Evolutionary conservation across 1,284 basidiomycete genomes (phyloP).

Genomic region (Abortiporus biennis): DNA sequence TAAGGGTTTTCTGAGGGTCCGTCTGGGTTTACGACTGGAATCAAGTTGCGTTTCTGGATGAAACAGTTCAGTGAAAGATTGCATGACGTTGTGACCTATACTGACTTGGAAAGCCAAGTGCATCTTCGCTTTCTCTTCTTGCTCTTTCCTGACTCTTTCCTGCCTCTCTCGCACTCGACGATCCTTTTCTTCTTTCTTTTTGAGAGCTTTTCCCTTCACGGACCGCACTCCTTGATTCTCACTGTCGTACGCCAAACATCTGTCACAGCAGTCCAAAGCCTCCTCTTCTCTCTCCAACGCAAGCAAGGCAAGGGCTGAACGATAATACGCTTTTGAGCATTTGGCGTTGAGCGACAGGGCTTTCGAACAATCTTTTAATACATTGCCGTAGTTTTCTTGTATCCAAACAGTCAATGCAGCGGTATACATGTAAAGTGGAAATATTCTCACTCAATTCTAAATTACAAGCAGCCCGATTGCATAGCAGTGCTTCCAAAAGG

Average conservation of each 20-base stretch:
- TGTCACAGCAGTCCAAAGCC: conserved; percentile 71
- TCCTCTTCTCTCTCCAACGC: conserved; percentile 73
- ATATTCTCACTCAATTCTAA: conserved; percentile 69
- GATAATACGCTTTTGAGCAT: conserved; percentile 80
- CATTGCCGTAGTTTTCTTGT: conserved; percentile 82
- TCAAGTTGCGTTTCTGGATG: conserved; percentile 58
- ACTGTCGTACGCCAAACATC: conserved; percentile 56
- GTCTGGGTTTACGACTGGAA: conserved; percentile 53
- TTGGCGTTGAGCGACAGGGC: conserved; percentile 59
- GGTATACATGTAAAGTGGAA: conserved; percentile 3
- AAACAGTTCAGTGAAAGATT: not conserved
- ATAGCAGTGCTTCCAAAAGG: conserved; percentile 68
- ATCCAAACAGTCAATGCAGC: conserved; percentile 7
- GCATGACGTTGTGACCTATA: conserved; percentile 12
- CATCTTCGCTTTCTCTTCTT: conserved; percentile 41
- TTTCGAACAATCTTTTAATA: conserved; percentile 77
- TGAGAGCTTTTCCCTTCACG: conserved; percentile 40
- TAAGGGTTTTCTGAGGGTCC: conserved; percentile 48
- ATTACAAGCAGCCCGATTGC: conserved; percentile 92
- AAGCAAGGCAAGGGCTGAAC: conserved; percentile 72
- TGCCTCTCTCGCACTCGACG: conserved; percentile 42
- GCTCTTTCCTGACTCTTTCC: conserved; percentile 41
- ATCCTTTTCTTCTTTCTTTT: conserved; percentile 43
- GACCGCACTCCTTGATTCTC: conserved; percentile 45
- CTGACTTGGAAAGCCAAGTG: conserved; percentile 57